These are phyloP conservation scores for Echites panduratus DNA, from an alignment of 257 asterid genomes.

Conservation along the genomic window DNA sequence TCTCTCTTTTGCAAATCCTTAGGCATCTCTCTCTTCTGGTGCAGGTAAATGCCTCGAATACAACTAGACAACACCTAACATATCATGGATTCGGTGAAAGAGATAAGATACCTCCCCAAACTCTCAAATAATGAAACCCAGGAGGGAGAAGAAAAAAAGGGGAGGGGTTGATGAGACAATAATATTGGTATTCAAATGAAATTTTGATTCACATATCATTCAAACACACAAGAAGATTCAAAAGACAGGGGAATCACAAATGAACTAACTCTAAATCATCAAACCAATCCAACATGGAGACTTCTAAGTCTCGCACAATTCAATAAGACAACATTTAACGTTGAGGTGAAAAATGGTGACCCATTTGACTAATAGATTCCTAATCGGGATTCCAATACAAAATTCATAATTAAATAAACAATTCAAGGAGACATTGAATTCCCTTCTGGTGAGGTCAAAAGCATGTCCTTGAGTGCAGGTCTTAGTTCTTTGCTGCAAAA, in stretches of 20 bases:
- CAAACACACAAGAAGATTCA: background rate
- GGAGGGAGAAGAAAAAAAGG: too few species aligned
- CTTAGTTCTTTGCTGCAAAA: conserved; percentile 48
- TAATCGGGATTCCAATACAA: background rate
- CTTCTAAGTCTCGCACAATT: background rate
- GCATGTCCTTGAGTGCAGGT: conserved; percentile 48
- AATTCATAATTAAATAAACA: background rate
- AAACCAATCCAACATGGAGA: background rate
- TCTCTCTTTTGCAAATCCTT: too few species aligned
- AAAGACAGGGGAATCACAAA: background rate
- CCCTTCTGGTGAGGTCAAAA: conserved; percentile 34
- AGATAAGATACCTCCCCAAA: too few species aligned
- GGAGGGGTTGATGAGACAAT: too few species aligned
- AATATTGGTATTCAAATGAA: conserved; percentile 1
- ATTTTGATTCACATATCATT: conserved; percentile 10
- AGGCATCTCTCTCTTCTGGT: too few species aligned
- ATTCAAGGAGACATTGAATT: conserved; percentile 23
- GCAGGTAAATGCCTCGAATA: too few species aligned
- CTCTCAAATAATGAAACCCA: too few species aligned
- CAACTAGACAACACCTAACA: too few species aligned
- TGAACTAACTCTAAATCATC: background rate
- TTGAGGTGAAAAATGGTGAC: background rate
- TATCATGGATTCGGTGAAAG: too few species aligned
- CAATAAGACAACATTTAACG: background rate
- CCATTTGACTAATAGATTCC: background rate